A percentile compares a stretch with the other conserved stretches of the same genome.
phyloP scores from a whole-genome alignment of 78 protist species.

The Polysphondylium violaceum region DNA sequence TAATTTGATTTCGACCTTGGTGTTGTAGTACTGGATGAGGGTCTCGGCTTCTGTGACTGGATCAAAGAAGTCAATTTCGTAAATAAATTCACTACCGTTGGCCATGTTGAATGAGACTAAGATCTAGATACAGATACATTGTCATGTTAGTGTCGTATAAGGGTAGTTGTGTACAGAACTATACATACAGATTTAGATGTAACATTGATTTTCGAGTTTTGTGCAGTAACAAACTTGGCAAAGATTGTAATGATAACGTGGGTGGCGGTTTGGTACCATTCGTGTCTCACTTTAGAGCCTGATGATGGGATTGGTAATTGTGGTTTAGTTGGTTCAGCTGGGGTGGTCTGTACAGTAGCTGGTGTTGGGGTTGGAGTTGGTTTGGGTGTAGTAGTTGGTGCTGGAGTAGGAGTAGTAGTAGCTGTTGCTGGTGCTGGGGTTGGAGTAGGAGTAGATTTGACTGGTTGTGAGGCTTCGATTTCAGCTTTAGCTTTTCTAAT shows the following conservation, averaged over 20 bases:
- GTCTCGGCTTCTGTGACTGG: constrained; percentile 32
- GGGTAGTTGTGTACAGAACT: too few relatives aligned
- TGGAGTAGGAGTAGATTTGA: constrained; percentile 5
- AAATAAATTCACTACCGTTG: constrained; percentile 67
- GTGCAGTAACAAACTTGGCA: constrained; percentile 65
- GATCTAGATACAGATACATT: constrained; percentile 19
- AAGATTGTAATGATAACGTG: constrained; percentile 79
- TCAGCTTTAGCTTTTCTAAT: constrained; percentile 84
- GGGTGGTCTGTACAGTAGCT: constrained; percentile 31
- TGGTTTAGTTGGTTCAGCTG: constrained; percentile 57
- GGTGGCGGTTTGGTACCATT: constrained; percentile 87
- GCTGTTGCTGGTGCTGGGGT: not conserved
- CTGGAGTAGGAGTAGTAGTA: constrained; percentile 28
- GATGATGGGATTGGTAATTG: constrained; percentile 68
- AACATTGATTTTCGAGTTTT: constrained; percentile 46
- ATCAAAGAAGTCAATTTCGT: constrained; percentile 77
- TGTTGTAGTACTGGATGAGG: constrained; percentile 20
- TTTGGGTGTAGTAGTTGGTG: constrained; percentile 54
- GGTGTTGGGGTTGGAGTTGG: constrained; percentile 9
- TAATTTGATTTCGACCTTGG: constrained; percentile 81
- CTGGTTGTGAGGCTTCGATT: constrained; percentile 30
- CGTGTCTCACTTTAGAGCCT: constrained; percentile 79
- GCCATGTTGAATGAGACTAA: constrained; percentile 48
- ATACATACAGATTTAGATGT: constrained; percentile 37
- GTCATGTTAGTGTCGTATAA: not conserved